These are phyloP conservation scores for Amborella trichopoda DNA, from an alignment of 164 flowering plant genomes.

Conservation along the genomic window DNA sequence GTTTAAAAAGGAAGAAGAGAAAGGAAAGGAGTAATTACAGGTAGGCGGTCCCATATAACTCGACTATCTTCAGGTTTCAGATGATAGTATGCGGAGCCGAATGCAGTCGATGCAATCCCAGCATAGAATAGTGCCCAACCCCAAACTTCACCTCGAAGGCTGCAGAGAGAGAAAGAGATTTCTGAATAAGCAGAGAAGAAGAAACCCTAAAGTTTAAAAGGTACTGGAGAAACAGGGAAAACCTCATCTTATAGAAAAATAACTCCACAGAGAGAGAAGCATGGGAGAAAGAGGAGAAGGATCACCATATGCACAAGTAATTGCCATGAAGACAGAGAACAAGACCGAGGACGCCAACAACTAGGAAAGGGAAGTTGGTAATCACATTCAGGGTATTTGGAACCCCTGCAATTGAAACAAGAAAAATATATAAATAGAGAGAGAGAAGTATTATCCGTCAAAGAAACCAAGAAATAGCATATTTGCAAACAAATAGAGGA, in stretches of 20 bases:
- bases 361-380: constrained; percentile 38
- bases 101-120: constrained; percentile 32
- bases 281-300: not conserved
- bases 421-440: not conserved
- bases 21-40: constrained; percentile 14
- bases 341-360: constrained; percentile 39
- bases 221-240: not conserved
- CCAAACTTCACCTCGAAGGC: constrained; percentile 36
- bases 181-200: not conserved
- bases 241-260: not conserved
- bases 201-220: not conserved
- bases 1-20: not conserved
- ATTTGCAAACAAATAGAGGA: not conserved
- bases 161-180: constrained; percentile 7
- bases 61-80: constrained; percentile 44
- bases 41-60: constrained; percentile 39
- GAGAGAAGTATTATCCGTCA: not conserved
- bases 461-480: not conserved
- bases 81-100: constrained; percentile 62
- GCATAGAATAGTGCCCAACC: constrained; percentile 41
- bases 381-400: constrained; percentile 25
- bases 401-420: constrained; percentile 14
- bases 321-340: constrained; percentile 32
- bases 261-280: not conserved
- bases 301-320: constrained; percentile 25